Percentiles rank a stretch among this genome's conserved stretches.
phyloP scores from a whole-genome alignment of 1,284 basidiomycete species.

The Ustilago crameri region DNA sequence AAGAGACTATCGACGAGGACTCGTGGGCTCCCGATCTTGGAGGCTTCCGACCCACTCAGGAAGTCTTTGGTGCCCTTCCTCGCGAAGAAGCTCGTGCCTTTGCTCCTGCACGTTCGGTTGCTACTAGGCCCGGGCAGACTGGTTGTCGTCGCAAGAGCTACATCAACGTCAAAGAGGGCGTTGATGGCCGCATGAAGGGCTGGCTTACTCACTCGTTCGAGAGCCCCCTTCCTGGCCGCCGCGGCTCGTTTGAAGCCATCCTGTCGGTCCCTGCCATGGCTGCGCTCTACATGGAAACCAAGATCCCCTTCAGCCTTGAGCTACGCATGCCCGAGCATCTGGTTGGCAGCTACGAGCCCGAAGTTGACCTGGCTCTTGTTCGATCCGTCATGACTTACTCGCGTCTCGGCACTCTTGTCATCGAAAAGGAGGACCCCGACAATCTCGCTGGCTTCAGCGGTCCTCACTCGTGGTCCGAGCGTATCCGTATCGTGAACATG shows the following conservation, averaged over 20 bases:
- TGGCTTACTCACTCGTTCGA: conserved; percentile 51
- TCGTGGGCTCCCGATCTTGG: conserved; percentile 46
- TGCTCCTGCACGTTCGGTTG: conserved; percentile 19
- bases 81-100: conserved; percentile 17
- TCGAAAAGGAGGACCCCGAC: conserved; percentile 50
- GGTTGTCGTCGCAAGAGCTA: conserved; percentile 38
- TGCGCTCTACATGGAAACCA: conserved; percentile 52
- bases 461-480: conserved; percentile 47
- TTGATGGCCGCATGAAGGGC: conserved; percentile 51
- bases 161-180: conserved; percentile 51
- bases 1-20: conserved; percentile 39
- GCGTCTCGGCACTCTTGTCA: conserved; percentile 46
- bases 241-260: conserved; percentile 40
- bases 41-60: conserved; percentile 38
- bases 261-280: conserved; percentile 51
- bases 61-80: conserved; percentile 46
- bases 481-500: conserved; percentile 47
- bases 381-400: conserved; percentile 51
- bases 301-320: conserved; percentile 49
- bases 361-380: conserved; percentile 38
- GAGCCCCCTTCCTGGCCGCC: conserved; percentile 18
- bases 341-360: conserved; percentile 23
- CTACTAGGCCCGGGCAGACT: conserved; percentile 15
- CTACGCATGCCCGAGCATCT: conserved; percentile 38
- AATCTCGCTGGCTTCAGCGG: conserved; percentile 41